These are phyloP conservation scores for Suhomyces panamericanus DNA, from an alignment of 1,139 yeast genomes.

Conservation along the genomic window DNA sequence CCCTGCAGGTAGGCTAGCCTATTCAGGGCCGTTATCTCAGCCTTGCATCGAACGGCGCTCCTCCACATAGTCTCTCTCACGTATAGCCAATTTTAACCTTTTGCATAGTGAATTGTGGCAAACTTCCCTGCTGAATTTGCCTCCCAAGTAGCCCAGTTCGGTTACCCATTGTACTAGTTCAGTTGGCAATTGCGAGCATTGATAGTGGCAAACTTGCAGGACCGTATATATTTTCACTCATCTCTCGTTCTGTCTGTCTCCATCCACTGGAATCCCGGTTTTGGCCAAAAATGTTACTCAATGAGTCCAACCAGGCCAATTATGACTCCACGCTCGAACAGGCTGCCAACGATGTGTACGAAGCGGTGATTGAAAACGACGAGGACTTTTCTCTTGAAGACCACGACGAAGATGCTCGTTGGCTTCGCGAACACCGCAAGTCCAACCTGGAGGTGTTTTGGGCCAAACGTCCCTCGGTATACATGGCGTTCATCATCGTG, in stretches of 20 bases:
- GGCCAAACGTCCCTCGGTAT: conserved; percentile 31
- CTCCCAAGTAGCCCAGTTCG: no score
- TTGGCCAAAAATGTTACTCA: background rate
- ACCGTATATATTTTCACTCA: no score
- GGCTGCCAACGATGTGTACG: conserved; percentile 33
- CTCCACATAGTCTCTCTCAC: no score
- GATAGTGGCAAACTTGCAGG: no score
- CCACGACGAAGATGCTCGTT: conserved; percentile 38
- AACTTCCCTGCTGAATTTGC: no score
- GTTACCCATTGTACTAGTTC: no score
- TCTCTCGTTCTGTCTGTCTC: background rate
- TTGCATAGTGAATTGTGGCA: no score
- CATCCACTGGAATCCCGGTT: background rate
- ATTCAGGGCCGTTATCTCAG: no score
- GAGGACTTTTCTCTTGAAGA: conserved; percentile 30
- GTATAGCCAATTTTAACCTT: no score
- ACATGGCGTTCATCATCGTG: conserved; percentile 29
- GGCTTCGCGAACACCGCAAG: conserved; percentile 41
- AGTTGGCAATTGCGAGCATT: no score
- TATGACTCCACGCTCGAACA: conserved; percentile 14
- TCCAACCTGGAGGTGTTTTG: conserved; percentile 30
- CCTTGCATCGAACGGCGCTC: no score
- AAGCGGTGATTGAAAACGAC: conserved; percentile 31
- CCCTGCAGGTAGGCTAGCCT: no score
- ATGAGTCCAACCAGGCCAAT: background rate